Conservation (phyloP, 2,329 filamentous ascomycete genomes). For the Aspergillus puulaauensis region DNA sequence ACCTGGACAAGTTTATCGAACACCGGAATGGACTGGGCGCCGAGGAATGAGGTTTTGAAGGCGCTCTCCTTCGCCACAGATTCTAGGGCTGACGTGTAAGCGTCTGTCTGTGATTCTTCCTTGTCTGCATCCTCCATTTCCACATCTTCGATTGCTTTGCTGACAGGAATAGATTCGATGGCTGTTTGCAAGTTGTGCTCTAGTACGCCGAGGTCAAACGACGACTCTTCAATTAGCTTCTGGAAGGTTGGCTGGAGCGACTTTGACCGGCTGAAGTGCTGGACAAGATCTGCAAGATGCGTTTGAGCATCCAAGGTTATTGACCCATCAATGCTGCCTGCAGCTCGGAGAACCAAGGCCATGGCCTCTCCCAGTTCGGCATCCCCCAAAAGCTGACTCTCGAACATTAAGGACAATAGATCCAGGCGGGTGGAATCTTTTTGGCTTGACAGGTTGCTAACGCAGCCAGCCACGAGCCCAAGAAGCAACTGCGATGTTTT, state of each 20-base stretch:
- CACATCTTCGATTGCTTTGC: conserved; percentile 51
- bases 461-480: conserved; percentile 36
- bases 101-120: conserved; percentile 24
- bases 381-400: conserved; percentile 31
- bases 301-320: conserved; percentile 54
- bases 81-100: conserved; percentile 34
- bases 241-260: conserved; percentile 64
- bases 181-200: conserved; percentile 73
- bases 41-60: conserved; percentile 40
- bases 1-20: conserved; percentile 40
- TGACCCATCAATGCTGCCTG: conserved; percentile 39
- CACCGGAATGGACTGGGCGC: conserved; percentile 29
- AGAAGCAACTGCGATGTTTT: conserved; percentile 36
- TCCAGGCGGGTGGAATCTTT: conserved; percentile 46
- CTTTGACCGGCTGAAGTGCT: conserved; percentile 62
- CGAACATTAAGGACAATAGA: conserved; percentile 39
- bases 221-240: conserved; percentile 64
- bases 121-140: conserved; percentile 48
- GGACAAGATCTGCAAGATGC: conserved; percentile 65
- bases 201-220: conserved; percentile 71
- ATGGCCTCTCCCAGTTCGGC: conserved; percentile 32
- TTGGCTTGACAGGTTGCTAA: conserved; percentile 33
- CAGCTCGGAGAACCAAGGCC: conserved; percentile 33
- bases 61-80: conserved; percentile 29
- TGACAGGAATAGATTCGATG: conserved; percentile 58